A percentile compares a stretch with the other conserved stretches of the same genome.
These are phyloP conservation scores for Termitomyces sp. DNA, from an alignment of 768 basidiomycete species.

Conservation along the genomic window DNA sequence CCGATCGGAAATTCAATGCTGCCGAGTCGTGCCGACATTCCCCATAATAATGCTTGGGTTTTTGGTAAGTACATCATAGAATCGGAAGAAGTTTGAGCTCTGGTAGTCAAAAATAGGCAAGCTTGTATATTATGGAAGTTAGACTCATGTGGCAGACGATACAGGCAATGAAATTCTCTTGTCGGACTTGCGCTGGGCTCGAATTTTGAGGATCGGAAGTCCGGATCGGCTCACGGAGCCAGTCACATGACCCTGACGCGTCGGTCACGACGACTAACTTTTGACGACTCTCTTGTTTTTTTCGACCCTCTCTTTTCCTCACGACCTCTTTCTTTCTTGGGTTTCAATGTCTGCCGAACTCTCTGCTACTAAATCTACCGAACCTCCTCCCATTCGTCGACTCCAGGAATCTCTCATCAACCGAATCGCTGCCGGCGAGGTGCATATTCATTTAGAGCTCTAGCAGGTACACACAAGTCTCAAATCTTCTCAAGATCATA, in stretches of 20 bases:
- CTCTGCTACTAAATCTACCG: conserved; percentile 17
- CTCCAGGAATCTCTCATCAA: conserved; percentile 86
- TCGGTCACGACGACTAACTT: conserved; percentile 1
- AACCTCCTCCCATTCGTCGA: conserved; percentile 66
- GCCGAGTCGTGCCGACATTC: background rate
- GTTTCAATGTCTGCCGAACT: conserved; percentile 1
- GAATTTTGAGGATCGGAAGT: background rate
- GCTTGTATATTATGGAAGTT: background rate
- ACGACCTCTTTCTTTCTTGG: background rate
- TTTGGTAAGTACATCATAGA: background rate
- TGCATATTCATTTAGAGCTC: conserved; percentile 18
- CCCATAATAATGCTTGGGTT: background rate
- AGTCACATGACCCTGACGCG: conserved; percentile 12
- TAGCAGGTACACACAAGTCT: background rate
- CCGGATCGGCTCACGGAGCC: background rate
- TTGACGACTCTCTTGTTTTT: background rate
- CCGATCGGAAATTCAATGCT: background rate
- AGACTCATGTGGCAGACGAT: too few relatives aligned
- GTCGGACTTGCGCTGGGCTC: background rate
- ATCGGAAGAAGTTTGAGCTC: too few relatives aligned
- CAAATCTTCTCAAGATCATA: conserved; percentile 23
- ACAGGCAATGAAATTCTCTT: background rate
- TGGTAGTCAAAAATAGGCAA: background rate
- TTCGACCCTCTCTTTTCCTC: too few relatives aligned
- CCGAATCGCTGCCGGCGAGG: conserved; percentile 83